Base-by-base conservation (phyloP, 192 early-diverging fungal genomes). In the Mortierella alpina region DNA sequence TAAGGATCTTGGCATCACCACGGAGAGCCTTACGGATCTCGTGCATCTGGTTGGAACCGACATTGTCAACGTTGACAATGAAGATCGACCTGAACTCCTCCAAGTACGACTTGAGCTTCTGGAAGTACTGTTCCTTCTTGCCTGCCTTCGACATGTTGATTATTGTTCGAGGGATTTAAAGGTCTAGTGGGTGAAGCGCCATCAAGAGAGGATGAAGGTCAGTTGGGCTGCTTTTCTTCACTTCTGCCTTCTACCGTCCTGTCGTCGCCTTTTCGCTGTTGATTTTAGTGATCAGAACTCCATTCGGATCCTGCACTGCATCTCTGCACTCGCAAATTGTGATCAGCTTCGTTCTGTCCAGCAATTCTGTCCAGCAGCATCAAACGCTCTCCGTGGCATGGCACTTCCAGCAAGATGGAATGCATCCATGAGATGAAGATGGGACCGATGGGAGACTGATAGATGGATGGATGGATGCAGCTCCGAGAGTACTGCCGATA, bases 31-130 rank as follows among this genome's bases (percentile, higher is more conserved):
- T 88, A 89, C 94, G 93, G 84, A 98, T 95, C 82, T 97, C 92
- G 91, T 99, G 98, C 97, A 99, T 98, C 90, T 99, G 98, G 94
- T 98, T 98, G 84, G 95, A 96, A 83, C 96, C 95, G 90, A 99
- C 98, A 93, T 99, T 99, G 93, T 99, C 98, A 65, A 99, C 98
- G 82, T 96, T 96, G 89, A 98, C 96, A 88, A 99, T 91, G 92
- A 99, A 99, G 86, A 99, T 96, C 88, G 96, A 96, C 84, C 90
- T 84, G 95, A 95, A 95, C 83, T 95, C 91, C 71, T 93, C 92
- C 82, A 99, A 90, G 82, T 94, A 91, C 59, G 69, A 65, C 86
- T 94, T 92, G 82, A 99, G 94, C 92, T 96, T 97, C 60, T 85
- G 78, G 87, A 98, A 97, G 90, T 99, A 99, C 82, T 92, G 92